Evolutionary conservation across 441 rosid genomes (phyloP).

Genomic region (Populus trichocarpa): DNA sequence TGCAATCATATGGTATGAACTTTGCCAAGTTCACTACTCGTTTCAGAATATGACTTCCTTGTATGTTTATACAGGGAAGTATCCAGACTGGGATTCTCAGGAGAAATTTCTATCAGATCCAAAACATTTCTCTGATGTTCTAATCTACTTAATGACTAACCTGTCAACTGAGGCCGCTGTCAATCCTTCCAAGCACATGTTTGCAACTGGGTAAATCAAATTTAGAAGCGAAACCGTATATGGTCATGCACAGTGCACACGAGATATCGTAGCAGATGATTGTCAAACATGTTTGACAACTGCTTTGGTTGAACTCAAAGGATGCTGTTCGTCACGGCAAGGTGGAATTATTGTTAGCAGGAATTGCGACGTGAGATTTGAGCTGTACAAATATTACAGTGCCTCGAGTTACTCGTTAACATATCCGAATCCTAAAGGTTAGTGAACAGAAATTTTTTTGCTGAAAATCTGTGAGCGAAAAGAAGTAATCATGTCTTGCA

Average conservation of each 20-base stretch:
- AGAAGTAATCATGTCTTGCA: not conserved
- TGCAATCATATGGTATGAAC: constrained; percentile 31
- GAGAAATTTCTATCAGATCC: not conserved
- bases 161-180: not conserved
- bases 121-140: not conserved
- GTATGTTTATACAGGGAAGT: constrained; percentile 12
- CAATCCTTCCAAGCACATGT: constrained; percentile 4
- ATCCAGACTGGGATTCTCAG: constrained; percentile 1
- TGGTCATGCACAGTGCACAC: constrained; percentile 31
- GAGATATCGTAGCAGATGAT: constrained; percentile 11
- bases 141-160: not conserved
- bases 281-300: constrained; percentile 17
- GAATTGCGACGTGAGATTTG: constrained; percentile 29
- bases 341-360: constrained; percentile 28
- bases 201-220: constrained; percentile 19
- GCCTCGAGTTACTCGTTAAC: constrained; percentile 8
- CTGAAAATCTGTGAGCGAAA: not conserved
- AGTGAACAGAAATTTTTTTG: not conserved
- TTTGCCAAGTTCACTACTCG: constrained; percentile 33
- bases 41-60: not conserved
- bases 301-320: constrained; percentile 13
- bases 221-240: constrained; percentile 6
- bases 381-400: constrained; percentile 23
- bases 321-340: constrained; percentile 10
- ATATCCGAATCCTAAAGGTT: constrained; percentile 10